Evolutionary conservation across 305 asterid species (phyloP).

Genomic region (Fraxinus platypoda): DNA sequence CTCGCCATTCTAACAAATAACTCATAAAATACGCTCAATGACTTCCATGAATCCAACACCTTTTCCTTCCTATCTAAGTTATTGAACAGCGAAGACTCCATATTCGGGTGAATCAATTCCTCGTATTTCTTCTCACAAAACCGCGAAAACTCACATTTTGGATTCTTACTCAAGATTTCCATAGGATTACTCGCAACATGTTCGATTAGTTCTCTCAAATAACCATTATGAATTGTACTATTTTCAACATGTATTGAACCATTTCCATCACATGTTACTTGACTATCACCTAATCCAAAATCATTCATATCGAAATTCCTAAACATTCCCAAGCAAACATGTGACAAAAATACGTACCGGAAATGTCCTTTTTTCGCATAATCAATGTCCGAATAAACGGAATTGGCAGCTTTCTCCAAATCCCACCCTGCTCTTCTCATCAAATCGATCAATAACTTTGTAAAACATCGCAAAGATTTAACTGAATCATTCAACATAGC

Average conservation of each 20-base stretch:
- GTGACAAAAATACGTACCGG: constrained; percentile 67
- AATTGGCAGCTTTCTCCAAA: constrained; percentile 68
- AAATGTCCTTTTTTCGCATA: constrained; percentile 59
- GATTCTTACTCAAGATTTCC: constrained; percentile 70
- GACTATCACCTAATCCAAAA: constrained; percentile 45
- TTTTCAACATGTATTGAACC: constrained; percentile 29
- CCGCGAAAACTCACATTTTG: constrained; percentile 60
- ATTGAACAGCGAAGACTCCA: constrained; percentile 83
- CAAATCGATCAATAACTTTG: constrained; percentile 66
- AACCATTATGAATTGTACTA: constrained; percentile 28
- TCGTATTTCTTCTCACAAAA: constrained; percentile 82
- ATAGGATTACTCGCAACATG: constrained; percentile 69
- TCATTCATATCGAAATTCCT: constrained; percentile 64
- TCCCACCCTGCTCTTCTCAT: constrained; percentile 83
- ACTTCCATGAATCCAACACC: constrained; percentile 84
- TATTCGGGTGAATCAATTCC: constrained; percentile 76
- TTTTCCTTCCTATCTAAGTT: constrained; percentile 70
- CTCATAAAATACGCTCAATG: constrained; percentile 68
- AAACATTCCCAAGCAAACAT: constrained; percentile 70
- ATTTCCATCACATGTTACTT: constrained; percentile 30
- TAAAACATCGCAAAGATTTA: constrained; percentile 55
- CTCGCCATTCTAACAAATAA: constrained; percentile 85
- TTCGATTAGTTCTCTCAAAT: constrained; percentile 60
- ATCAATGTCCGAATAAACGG: constrained; percentile 49
- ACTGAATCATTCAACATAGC: constrained; percentile 72